phyloP scores from a whole-genome alignment of 2,329 filamentous ascomycete genomes.

The Stagonosporopsis cucurbitacearum region DNA sequence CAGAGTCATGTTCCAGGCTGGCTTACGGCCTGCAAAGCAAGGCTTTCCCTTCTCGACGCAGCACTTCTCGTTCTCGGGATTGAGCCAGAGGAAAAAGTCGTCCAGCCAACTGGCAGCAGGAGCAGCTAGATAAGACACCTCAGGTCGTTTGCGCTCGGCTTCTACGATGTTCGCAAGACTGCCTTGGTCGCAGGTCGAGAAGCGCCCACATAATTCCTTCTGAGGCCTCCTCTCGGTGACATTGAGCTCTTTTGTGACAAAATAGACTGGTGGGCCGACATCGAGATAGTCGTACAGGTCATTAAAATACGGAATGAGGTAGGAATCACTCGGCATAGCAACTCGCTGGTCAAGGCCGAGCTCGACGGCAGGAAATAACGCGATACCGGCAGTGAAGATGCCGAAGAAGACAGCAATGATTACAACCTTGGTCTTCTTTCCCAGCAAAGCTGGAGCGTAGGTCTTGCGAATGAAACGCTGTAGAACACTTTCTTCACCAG shows the following conservation, averaged over 20 bases:
- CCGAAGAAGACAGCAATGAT: constrained; percentile 85
- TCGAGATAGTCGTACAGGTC: constrained; percentile 94
- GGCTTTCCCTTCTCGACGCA: constrained; percentile 68
- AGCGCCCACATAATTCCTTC: constrained; percentile 86
- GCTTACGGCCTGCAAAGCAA: constrained; percentile 80
- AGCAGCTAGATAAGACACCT: constrained; percentile 86
- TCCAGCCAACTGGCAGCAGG: constrained; percentile 96
- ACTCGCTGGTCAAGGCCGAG: constrained; percentile 94
- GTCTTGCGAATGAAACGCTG: constrained; percentile 88
- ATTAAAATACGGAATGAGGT: constrained; percentile 95
- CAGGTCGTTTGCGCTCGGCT: constrained; percentile 87
- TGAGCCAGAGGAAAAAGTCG: constrained; percentile 96
- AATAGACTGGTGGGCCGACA: constrained; percentile 92
- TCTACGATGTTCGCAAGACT: constrained; percentile 91
- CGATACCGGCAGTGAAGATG: constrained; percentile 82
- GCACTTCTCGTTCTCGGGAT: constrained; percentile 71
- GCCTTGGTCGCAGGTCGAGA: constrained; percentile 82
- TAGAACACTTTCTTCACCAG: constrained; percentile 81
- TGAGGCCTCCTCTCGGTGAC: constrained; percentile 77
- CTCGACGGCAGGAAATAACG: constrained; percentile 81
- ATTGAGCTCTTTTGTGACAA: constrained; percentile 84
- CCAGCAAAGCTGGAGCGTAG: constrained; percentile 83
- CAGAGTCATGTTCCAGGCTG: constrained; percentile 88
- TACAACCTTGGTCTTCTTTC: constrained; percentile 77
- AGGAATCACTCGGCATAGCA: constrained; percentile 90